These are phyloP conservation scores for Geranium brycei DNA, from an alignment of 345 rosid species.

Conservation along the genomic window DNA sequence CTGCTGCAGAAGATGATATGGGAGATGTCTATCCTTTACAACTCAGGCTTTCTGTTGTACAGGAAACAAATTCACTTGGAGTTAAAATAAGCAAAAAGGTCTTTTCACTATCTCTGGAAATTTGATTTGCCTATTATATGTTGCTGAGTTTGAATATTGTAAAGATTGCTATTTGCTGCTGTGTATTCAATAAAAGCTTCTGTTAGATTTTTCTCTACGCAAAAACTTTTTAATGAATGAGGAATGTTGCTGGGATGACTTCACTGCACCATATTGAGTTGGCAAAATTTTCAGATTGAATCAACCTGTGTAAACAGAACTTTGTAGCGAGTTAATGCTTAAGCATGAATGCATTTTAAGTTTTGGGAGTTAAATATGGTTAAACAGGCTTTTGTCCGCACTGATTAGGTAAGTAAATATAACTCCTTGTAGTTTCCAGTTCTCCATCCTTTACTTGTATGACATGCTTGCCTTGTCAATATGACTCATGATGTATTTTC, in stretches of 20 bases:
- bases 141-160: not conserved
- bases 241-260: not conserved
- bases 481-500: no score
- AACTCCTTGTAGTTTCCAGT: no score
- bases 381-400: no score
- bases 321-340: no score
- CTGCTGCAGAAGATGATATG: slow-evolving; percentile 80
- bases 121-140: not conserved
- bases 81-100: slow-evolving; percentile 92
- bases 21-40: slow-evolving; percentile 89
- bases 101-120: not conserved
- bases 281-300: no score
- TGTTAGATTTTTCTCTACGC: not conserved
- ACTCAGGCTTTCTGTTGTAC: slow-evolving; percentile 62
- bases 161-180: not conserved
- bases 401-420: no score
- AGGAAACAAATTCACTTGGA: slow-evolving; percentile 54
- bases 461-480: no score
- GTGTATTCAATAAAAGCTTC: not conserved
- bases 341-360: no score
- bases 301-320: no score
- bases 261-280: no score
- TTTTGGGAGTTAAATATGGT: no score
- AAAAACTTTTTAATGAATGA: not conserved
- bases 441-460: no score